phyloP scores from a whole-genome alignment of 2,329 filamentous ascomycete species.

The Scleromitrula shiraiana region DNA sequence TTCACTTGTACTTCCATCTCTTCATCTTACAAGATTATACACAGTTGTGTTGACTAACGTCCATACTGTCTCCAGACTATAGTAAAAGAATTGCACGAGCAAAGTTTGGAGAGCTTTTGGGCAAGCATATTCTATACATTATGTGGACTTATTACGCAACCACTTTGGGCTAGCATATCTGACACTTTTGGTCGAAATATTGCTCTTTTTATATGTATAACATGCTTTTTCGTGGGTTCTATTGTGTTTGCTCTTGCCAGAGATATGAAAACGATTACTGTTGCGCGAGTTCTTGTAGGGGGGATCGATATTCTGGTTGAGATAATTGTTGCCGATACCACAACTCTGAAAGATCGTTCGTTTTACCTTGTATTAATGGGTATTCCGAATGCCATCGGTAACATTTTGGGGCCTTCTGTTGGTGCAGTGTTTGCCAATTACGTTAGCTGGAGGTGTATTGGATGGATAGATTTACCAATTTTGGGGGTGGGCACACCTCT shows the following conservation, averaged over 20 bases:
- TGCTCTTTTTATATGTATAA: conserved; percentile 37
- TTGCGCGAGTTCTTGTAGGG: conserved; percentile 36
- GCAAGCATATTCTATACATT: conserved; percentile 61
- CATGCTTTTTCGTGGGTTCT: conserved; percentile 41
- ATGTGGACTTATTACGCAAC: conserved; percentile 53
- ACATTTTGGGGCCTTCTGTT: conserved; percentile 51
- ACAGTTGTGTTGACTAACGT: too few species aligned
- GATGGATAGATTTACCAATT: conserved; percentile 16
- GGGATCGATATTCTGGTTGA: conserved; percentile 42
- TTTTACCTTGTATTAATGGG: conserved; percentile 54
- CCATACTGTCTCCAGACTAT: too few species aligned
- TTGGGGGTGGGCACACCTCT: not conserved
- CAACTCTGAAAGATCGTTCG: conserved; percentile 34
- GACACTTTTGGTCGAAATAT: conserved; percentile 47
- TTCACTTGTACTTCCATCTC: too few species aligned
- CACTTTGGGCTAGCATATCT: conserved; percentile 58
- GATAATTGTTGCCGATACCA: conserved; percentile 43
- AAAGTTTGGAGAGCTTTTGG: conserved; percentile 57
- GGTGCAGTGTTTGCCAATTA: conserved; percentile 55
- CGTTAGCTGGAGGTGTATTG: conserved; percentile 45
- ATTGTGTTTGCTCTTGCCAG: conserved; percentile 38
- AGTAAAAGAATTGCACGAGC: conserved; percentile 34
- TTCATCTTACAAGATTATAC: too few species aligned
- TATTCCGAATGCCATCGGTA: conserved; percentile 57
- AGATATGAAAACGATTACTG: conserved; percentile 38